Base-by-base conservation (phyloP, 179 eudicot species). In the Silene vulgaris region DNA sequence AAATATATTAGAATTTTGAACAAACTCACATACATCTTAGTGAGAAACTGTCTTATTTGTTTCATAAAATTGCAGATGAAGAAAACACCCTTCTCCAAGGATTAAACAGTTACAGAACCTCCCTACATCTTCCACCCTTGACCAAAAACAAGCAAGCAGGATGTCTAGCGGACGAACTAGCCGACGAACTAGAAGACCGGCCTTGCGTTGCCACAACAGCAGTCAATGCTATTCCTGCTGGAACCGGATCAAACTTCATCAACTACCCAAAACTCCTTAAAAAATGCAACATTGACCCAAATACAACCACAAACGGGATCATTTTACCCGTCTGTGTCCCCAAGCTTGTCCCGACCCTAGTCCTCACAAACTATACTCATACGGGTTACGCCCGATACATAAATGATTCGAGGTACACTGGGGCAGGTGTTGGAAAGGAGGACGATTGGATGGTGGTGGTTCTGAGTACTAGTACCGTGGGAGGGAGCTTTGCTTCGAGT, bases 381-480 rank as follows among this genome's bases (percentile, higher is more conserved):
- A 74, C 91, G 0, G 77, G 65, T 2, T 82, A 80, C 48, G 76
- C 85, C 0, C 75, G 45, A 28, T 85, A 87, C 68, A 7, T 90
- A 23, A 91, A 90, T 26, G 79, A 85, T 45, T 80, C 92, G 0
- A 83, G 75, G 81, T 91, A 67, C 73, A 87, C 88, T 0, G 91
- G 90, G 2, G 92, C 66, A 0, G 97, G 97, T 0, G 17, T 90
- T 1, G 92, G 92, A 5, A 84, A 86, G 0, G 89, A 90, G 71
- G 91, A 90, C 2, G 87, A 90, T 66, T 91, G 97, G 95, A 89
- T 88, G 77, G 92, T 91, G 5, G 77, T 90, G 8, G 86, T 91
- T 3, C 68, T 91, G 87, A 74, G 86, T 1, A 90, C 97, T 0
- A 80, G 59, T 54, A 75, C 84, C 0, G 79, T 75, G 0, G 84